Conservation (phyloP, 164 flowering plant genomes). For the Tetrastigma voinierianum region DNA sequence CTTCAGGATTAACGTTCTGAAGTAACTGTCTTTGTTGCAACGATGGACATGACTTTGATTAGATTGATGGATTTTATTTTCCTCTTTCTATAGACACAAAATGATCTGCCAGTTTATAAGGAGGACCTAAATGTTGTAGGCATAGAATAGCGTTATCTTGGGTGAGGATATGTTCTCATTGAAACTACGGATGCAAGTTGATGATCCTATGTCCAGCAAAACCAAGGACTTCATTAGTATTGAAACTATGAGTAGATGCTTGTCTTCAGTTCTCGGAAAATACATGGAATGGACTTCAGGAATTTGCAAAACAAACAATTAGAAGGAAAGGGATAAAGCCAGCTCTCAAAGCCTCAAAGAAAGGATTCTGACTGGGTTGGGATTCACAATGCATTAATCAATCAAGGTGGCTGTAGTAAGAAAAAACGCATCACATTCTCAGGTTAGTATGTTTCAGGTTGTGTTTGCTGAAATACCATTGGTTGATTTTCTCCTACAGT, state of each 20-base stretch:
- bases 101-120: constrained; percentile 84
- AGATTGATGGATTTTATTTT: not conserved
- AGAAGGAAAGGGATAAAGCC: constrained; percentile 47
- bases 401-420: constrained; percentile 59
- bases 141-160: constrained; percentile 71
- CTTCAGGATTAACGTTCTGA: not conserved
- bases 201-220: constrained; percentile 46
- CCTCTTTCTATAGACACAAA: constrained; percentile 52
- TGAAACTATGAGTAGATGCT: constrained; percentile 50
- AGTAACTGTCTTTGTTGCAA: not conserved
- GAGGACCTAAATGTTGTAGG: constrained; percentile 75
- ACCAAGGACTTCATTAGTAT: constrained; percentile 43
- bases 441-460: constrained; percentile 45
- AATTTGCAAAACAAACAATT: constrained; percentile 45
- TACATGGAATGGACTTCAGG: constrained; percentile 42
- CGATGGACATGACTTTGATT: not conserved
- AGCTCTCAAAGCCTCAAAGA: constrained; percentile 50
- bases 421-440: constrained; percentile 74
- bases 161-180: constrained; percentile 65
- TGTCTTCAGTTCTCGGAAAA: constrained; percentile 41
- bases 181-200: constrained; percentile 61
- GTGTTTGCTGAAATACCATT: not conserved
- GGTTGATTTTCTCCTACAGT: not conserved
- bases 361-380: constrained; percentile 66
- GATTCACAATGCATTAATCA: constrained; percentile 57